A percentile compares a stretch with the other conserved stretches of the same genome.
These are phyloP conservation scores for Daldinia decipiens DNA, from an alignment of 495 filamentous ascomycete genomes.

Conservation along the genomic window DNA sequence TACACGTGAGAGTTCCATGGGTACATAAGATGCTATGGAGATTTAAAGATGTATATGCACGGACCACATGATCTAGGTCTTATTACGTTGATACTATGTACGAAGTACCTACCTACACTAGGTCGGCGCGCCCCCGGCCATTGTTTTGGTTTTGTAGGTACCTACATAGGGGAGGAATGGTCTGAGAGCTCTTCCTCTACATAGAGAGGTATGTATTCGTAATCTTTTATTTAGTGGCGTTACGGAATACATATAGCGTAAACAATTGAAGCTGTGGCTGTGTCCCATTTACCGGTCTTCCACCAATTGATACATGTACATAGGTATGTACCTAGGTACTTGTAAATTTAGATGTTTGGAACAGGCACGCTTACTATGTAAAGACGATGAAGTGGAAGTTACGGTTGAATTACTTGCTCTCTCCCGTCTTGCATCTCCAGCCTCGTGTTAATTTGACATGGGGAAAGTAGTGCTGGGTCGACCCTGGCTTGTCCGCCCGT, in stretches of 20 bases:
- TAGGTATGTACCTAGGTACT: background rate
- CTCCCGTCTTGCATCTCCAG: conserved; percentile 31
- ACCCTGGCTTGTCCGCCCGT: conserved; percentile 37
- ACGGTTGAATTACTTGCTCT: conserved; percentile 17
- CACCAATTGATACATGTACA: no score
- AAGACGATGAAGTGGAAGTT: conserved; percentile 7
- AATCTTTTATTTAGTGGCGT: conserved; percentile 7
- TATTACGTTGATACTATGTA: no score
- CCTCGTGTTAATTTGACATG: conserved; percentile 44
- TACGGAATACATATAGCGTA: no score
- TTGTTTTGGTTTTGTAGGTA: no score
- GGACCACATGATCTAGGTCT: conserved; percentile 3
- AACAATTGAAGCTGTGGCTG: conserved; percentile 10
- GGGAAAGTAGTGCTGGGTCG: conserved; percentile 26
- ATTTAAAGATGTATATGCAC: conserved; percentile 23
- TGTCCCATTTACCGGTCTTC: conserved; percentile 3
- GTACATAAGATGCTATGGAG: conserved; percentile 34
- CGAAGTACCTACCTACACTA: no score
- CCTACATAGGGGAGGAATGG: conserved; percentile 2
- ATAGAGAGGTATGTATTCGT: no score
- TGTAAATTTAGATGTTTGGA: background rate
- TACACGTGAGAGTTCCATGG: conserved; percentile 41
- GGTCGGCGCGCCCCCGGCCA: background rate
- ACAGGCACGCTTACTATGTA: no score
- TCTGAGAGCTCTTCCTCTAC: conserved; percentile 3